Evolutionary conservation across 2,329 filamentous ascomycete genomes (phyloP), one percentile per base, ranked within the genome.

Genomic region (Xylariaceae sp.): DNA sequence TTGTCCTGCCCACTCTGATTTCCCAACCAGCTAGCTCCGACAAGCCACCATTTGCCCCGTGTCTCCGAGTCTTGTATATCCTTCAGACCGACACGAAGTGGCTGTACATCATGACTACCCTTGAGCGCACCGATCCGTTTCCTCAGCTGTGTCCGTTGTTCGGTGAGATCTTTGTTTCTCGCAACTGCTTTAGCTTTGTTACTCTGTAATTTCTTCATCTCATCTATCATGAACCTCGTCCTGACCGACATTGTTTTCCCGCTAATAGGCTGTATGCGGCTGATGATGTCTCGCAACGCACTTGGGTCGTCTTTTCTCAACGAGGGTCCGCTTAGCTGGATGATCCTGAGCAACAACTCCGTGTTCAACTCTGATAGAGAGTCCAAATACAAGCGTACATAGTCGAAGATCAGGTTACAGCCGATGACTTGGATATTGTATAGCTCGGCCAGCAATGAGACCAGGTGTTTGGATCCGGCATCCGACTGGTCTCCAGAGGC

Each of bases 191-290:
- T 96, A 67, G 91, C 80, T 56, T 89, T 89, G 72, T 94, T 96
- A 75, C 95, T 96, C 70, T 96, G 96, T 32, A 99, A 78, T 65
- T 96, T 89, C 56, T 88, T 90, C 70, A 99, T 96, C 1, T 88
- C 94, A 66, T 97, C 92, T 50, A 99, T 88, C 91, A 97, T 97
- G 72, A 96, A 96, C 62, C 88, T 95, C 1, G 92, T 96, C 53
- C 94, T 85, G 7, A 91, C 88, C 1, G 91, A 92, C 31, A 96
- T 75, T 26, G 84, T 87, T 56, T 83, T 84, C 0, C 82, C 76
- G 2, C 91, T 81, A 1, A 86, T 83, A 27, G 86, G 84, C 60
- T 89, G 88, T 55, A 97, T 80, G 48, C 90, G 78, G 8, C 86
- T 75, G 4, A 96, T 86, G 59, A 99, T 94, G 59, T 95, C 89